Evolutionary conservation across 2,329 filamentous ascomycete species (phyloP).

Genomic region (Anisogramma anomala): DNA sequence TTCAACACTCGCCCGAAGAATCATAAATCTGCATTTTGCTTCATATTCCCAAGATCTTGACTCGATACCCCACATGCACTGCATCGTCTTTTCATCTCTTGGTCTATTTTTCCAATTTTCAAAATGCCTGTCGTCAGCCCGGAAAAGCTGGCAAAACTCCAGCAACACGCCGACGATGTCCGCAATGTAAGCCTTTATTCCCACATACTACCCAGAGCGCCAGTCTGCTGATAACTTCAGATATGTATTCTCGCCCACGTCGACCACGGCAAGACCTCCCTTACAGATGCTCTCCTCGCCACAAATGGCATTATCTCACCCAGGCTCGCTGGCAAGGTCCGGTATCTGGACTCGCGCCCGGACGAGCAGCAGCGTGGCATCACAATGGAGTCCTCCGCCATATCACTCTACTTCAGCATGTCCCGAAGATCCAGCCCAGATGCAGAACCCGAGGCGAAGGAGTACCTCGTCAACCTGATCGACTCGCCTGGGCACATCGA

Average conservation of each 20-base stretch:
- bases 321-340: slow-evolving; percentile 93
- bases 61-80: slow-evolving; percentile 7
- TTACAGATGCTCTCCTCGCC: slow-evolving; percentile 90
- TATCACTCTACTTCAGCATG: slow-evolving; percentile 92
- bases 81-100: not conserved
- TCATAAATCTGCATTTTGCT: too few relatives aligned
- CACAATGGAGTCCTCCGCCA: slow-evolving; percentile 99
- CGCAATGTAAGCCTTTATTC: slow-evolving; percentile 60
- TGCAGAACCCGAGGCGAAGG: slow-evolving; percentile 58
- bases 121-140: slow-evolving; percentile 85
- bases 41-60: not conserved
- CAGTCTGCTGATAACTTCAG: slow-evolving; percentile 28
- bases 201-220: slow-evolving; percentile 13
- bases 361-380: slow-evolving; percentile 95
- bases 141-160: slow-evolving; percentile 81
- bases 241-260: slow-evolving; percentile 95
- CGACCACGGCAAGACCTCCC: slow-evolving; percentile 95
- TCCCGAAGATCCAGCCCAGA: slow-evolving; percentile 61
- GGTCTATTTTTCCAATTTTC: slow-evolving; percentile 12
- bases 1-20: too few relatives aligned
- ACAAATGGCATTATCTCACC: slow-evolving; percentile 99
- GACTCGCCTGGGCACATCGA: slow-evolving; percentile 98
- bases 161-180: slow-evolving; percentile 77
- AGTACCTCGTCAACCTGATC: slow-evolving; percentile 94
- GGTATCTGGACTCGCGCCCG: slow-evolving; percentile 89